Percentiles rank a stretch among this genome's conserved stretches.
phyloP scores from a whole-genome alignment of 805 yeast species.

The Ogataea paraovalis region DNA sequence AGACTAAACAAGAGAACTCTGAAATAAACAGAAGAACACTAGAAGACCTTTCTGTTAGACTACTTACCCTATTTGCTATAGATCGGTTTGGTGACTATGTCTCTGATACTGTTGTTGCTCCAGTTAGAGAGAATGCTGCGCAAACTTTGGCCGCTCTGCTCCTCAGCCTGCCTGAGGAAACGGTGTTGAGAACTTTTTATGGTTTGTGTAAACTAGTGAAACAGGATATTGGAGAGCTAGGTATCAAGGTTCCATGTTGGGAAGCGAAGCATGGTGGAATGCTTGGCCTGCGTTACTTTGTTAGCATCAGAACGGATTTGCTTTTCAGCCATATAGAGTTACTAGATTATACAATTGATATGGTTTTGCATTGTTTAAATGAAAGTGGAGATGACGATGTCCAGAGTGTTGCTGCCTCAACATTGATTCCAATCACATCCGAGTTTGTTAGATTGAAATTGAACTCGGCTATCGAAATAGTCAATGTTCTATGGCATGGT shows the following conservation, averaged over 20 bases:
- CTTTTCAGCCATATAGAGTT: constrained; percentile 53
- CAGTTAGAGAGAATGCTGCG: constrained; percentile 95
- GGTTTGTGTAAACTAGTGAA: constrained; percentile 66
- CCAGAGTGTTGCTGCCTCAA: constrained; percentile 94
- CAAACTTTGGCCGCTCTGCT: constrained; percentile 89
- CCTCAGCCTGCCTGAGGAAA: constrained; percentile 60
- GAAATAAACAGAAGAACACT: constrained; percentile 61
- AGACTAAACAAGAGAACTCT: constrained; percentile 58
- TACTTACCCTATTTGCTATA: constrained; percentile 81
- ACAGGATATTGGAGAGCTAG: constrained; percentile 48
- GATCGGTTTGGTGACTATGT: constrained; percentile 97
- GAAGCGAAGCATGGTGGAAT: constrained; percentile 98
- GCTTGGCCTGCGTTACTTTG: constrained; percentile 88
- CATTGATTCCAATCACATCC: constrained; percentile 83
- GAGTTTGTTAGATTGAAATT: constrained; percentile 70
- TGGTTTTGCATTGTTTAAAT: constrained; percentile 80
- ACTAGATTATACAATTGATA: constrained; percentile 67
- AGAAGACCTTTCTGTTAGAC: constrained; percentile 83
- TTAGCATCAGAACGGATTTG: constrained; percentile 82
- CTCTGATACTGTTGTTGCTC: constrained; percentile 96
- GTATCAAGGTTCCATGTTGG: constrained; percentile 64
- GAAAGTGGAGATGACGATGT: constrained; percentile 93
- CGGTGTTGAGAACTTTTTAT: constrained; percentile 58
- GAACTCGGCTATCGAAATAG: constrained; percentile 43
- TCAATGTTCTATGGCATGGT: constrained; percentile 86